A percentile compares a stretch with the other conserved stretches of the same genome.
Evolutionary conservation across 768 basidiomycete genomes (phyloP).

Genomic region (Boletus sp.): DNA sequence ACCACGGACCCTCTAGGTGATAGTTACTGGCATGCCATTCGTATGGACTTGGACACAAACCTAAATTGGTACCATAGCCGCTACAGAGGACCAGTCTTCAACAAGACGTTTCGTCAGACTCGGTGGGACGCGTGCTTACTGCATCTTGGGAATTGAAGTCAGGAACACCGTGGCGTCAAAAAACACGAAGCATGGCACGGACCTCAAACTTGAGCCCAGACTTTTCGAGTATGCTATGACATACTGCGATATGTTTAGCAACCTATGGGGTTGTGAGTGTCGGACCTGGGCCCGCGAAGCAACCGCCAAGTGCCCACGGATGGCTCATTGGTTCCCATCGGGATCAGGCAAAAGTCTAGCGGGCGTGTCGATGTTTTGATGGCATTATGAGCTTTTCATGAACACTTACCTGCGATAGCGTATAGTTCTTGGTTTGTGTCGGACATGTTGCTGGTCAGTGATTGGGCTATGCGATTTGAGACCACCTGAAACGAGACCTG

Average conservation of each 20-base stretch:
- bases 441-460: conserved; percentile 2
- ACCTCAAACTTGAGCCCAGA: conserved; percentile 84
- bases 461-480: too few species aligned
- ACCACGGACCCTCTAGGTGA: conserved; percentile 75
- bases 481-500: too few species aligned
- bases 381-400: not conserved
- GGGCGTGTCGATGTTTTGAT: not conserved
- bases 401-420: conserved; percentile 66
- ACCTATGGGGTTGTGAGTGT: conserved; percentile 41
- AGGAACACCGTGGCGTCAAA: not conserved
- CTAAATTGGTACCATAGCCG: conserved; percentile 91
- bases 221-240: conserved; percentile 78
- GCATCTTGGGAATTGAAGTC: conserved; percentile 29
- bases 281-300: conserved; percentile 1
- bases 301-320: conserved; percentile 48
- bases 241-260: conserved; percentile 77
- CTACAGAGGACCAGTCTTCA: conserved; percentile 37
- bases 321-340: conserved; percentile 73
- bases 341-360: conserved; percentile 85
- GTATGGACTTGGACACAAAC: conserved; percentile 33
- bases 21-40: not conserved
- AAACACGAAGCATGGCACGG: conserved; percentile 10
- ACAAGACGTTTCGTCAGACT: conserved; percentile 34
- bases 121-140: conserved; percentile 28
- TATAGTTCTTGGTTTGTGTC: conserved; percentile 50